Percentiles rank a stretch among this genome's conserved stretches.
Conservation (phyloP, 164 flowering plant species). For the Umbilicus rupestris region DNA sequence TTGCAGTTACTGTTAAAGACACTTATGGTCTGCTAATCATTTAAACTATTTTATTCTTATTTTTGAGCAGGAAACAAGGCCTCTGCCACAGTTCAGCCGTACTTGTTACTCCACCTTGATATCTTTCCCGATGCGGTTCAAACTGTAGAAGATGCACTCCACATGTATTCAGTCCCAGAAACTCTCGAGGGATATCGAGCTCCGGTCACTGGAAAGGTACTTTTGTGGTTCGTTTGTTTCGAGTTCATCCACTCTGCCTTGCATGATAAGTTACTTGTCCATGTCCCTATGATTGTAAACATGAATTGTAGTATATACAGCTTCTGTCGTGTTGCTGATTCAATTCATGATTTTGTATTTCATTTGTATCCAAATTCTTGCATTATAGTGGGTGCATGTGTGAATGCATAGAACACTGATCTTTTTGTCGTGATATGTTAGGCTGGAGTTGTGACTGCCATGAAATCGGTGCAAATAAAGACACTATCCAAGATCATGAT, state of each 20-base stretch:
- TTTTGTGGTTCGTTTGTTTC: background rate
- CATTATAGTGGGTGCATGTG: background rate
- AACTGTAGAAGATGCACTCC: conserved; percentile 85
- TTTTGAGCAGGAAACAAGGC: conserved; percentile 56
- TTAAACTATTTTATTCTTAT: background rate
- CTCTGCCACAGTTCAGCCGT: conserved; percentile 90
- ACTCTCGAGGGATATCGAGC: conserved; percentile 83
- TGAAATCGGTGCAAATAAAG: conserved; percentile 70
- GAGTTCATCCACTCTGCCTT: background rate
- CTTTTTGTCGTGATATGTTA: conserved; percentile 14
- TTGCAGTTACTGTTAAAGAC: background rate
- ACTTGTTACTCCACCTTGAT: conserved; percentile 79
- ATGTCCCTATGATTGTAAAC: too few relatives aligned
- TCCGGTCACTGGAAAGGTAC: conserved; percentile 71
- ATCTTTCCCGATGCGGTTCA: conserved; percentile 58
- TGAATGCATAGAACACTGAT: background rate
- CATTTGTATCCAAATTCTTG: background rate
- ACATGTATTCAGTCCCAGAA: conserved; percentile 72
- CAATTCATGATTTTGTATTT: background rate
- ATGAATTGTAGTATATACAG: background rate
- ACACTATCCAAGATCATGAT: conserved; percentile 82
- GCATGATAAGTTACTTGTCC: background rate
- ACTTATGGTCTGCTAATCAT: background rate
- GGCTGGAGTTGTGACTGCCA: conserved; percentile 74
- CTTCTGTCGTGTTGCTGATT: background rate